Evolutionary conservation across 768 basidiomycete species (phyloP).

Genomic region (Lactarius hengduanensis): DNA sequence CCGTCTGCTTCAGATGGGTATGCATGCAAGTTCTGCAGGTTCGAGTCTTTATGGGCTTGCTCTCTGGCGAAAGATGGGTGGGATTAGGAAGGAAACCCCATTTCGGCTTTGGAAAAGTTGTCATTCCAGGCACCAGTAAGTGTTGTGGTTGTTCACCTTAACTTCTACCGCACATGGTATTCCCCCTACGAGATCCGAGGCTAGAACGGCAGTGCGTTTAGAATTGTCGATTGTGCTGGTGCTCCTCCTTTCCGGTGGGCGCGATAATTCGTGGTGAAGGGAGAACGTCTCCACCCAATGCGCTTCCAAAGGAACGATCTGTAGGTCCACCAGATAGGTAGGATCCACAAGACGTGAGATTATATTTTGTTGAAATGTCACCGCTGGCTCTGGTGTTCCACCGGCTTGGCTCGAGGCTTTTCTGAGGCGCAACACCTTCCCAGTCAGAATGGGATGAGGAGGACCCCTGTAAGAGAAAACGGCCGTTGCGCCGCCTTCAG

Average conservation of each 20-base stretch:
- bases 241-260: constrained; percentile 56
- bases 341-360: constrained; percentile 64
- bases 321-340: constrained; percentile 56
- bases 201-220: constrained; percentile 61
- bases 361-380: constrained; percentile 61
- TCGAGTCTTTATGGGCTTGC: constrained; percentile 56
- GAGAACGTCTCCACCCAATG: constrained; percentile 63
- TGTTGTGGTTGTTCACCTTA: constrained; percentile 58
- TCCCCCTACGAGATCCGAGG: constrained; percentile 75
- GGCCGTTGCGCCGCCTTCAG: constrained; percentile 91
- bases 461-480: constrained; percentile 81
- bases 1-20: constrained; percentile 48
- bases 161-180: constrained; percentile 78
- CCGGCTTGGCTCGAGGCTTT: constrained; percentile 43
- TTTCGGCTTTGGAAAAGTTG: constrained; percentile 65
- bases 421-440: constrained; percentile 73
- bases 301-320: constrained; percentile 45
- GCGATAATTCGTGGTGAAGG: constrained; percentile 42
- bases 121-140: background rate
- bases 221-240: constrained; percentile 59
- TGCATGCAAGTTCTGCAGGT: constrained; percentile 96
- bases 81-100: constrained; percentile 88
- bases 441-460: constrained; percentile 48
- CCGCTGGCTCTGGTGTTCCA: constrained; percentile 38
- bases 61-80: constrained; percentile 57